Conservation (phyloP, 163 green algal species). For the Trebouxiophyceae sp. region DNA sequence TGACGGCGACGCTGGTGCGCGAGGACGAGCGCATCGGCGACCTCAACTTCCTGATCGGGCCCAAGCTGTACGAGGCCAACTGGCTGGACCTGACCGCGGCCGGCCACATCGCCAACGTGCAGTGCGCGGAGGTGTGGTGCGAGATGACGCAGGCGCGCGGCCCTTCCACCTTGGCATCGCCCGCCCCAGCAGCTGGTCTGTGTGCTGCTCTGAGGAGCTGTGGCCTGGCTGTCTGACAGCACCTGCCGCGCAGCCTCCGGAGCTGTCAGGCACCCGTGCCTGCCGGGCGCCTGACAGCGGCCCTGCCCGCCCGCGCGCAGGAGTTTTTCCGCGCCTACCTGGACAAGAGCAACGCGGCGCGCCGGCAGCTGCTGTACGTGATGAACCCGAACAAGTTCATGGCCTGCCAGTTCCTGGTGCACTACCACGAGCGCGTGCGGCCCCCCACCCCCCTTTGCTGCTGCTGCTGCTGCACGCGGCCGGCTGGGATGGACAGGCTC, state of each 20-base stretch:
- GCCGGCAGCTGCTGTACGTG: conserved; percentile 81
- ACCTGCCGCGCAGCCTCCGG: too few species aligned
- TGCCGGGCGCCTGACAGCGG: too few species aligned
- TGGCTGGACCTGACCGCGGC: conserved; percentile 94
- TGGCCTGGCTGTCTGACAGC: too few species aligned
- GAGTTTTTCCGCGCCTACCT: conserved; percentile 88
- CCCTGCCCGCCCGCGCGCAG: neutral
- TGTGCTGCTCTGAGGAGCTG: too few species aligned
- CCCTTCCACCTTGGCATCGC: too few species aligned
- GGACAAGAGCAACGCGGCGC: conserved; percentile 23
- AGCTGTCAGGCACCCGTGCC: too few species aligned
- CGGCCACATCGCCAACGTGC: conserved; percentile 96
- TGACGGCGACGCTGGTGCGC: conserved; percentile 95
- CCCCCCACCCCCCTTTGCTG: too few species aligned
- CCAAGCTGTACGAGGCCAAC: conserved; percentile 99
- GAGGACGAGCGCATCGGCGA: conserved; percentile 95
- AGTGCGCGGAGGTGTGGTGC: conserved; percentile 96
- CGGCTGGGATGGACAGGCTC: too few species aligned
- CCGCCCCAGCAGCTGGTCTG: too few species aligned
- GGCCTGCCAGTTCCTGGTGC: conserved; percentile 86
- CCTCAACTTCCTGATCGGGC: conserved; percentile 99
- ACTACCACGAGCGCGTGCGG: conserved; percentile 76
- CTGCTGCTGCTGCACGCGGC: too few species aligned
- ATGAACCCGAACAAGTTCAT: conserved; percentile 99
- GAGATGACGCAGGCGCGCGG: conserved; percentile 67